Evolutionary conservation across 306 rosid genomes (phyloP), one percentile per base, ranked within the genome.

Genomic region (Morella rubra): DNA sequence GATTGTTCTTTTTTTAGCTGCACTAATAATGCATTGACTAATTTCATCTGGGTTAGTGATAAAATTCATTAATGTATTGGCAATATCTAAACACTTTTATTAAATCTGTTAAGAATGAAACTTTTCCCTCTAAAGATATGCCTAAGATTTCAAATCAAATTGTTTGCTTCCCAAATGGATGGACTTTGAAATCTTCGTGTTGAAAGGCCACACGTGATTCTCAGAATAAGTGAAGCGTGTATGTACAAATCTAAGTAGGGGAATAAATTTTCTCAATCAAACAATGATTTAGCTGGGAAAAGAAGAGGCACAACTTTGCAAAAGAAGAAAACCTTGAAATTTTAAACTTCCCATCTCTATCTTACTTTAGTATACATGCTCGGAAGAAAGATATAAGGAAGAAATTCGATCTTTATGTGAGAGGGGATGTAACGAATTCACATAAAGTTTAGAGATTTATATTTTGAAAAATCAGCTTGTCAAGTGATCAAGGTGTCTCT

Each of bases 221-320:
- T 73, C 44, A 54, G 64, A 53, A 68, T 74, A 74, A 56, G 76
- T 69, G 74, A 7, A 44, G 49, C 60, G 46, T 74, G 14, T 70
- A 66, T 2, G 16, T 64, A 37, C 18, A 9, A 15, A 62, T 37
- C 20, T 62, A 62, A 62, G 6, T 1, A 15, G 24, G 46, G 71
- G 50, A 44, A 16, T 65, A n/a, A 18, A 15, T 16, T 16, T 42
- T 65, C 8, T 16, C 46, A 9, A 41, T 3, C 24, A 3, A 62
- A 4, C 0, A 16, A 32, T 32, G 37, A 32, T 32, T 32, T 32
- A 32, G 37, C 3, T 32, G 37, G 37, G 37, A 64, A 37, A 64
- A 41, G 2, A 64, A 40, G 6, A 15, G 47, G 20, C 20, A 7
- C 12, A 19, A 5, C 24, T 20, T 8, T 55, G 61, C 61, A 51